Percentiles rank a stretch among this genome's conserved stretches.
phyloP scores from a whole-genome alignment of 192 early-diverging fungal genomes.

The Dimargaris cristalligena region DNA sequence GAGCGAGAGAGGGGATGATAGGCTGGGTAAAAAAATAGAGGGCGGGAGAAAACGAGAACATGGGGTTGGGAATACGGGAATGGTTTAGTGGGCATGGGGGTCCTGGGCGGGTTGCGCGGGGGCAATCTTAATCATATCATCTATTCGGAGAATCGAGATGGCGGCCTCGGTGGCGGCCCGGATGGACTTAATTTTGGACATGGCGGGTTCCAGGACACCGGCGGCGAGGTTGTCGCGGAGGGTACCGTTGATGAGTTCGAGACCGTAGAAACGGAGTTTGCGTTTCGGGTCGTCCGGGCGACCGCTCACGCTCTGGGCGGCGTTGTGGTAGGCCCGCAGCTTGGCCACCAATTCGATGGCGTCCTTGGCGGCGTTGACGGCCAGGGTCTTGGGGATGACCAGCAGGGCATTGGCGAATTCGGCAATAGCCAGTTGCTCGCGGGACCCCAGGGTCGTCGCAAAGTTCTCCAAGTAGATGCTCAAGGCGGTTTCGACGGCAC shows the following conservation, averaged over 20 bases:
- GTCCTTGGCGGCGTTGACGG: conserved; percentile 97
- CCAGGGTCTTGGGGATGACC: conserved; percentile 92
- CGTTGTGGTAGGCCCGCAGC: conserved; percentile 89
- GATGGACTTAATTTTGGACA: conserved; percentile 95
- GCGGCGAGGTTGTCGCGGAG: conserved; percentile 83
- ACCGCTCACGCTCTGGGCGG: conserved; percentile 57
- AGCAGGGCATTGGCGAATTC: conserved; percentile 92
- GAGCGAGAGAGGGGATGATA: too few relatives aligned
- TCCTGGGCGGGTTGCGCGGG: conserved; percentile 26
- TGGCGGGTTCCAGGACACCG: conserved; percentile 91
- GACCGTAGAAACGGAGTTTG: conserved; percentile 70
- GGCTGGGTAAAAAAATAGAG: too few relatives aligned
- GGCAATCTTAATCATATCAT: conserved; percentile 69
- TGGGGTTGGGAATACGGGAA: too few relatives aligned
- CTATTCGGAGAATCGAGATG: conserved; percentile 91
- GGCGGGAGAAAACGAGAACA: too few relatives aligned
- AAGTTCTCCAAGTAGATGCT: conserved; percentile 97
- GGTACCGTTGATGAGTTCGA: conserved; percentile 87
- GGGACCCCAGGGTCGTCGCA: conserved; percentile 88
- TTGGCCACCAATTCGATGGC: conserved; percentile 93
- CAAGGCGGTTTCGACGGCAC: conserved; percentile 86
- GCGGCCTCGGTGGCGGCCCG: conserved; percentile 98
- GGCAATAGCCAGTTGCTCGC: conserved; percentile 95
- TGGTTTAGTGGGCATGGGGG: conserved; percentile 24
- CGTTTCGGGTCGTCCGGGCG: conserved; percentile 52